Evolutionary conservation across 345 rosid species (phyloP).

Genomic region (Capsella bursapastoris): DNA sequence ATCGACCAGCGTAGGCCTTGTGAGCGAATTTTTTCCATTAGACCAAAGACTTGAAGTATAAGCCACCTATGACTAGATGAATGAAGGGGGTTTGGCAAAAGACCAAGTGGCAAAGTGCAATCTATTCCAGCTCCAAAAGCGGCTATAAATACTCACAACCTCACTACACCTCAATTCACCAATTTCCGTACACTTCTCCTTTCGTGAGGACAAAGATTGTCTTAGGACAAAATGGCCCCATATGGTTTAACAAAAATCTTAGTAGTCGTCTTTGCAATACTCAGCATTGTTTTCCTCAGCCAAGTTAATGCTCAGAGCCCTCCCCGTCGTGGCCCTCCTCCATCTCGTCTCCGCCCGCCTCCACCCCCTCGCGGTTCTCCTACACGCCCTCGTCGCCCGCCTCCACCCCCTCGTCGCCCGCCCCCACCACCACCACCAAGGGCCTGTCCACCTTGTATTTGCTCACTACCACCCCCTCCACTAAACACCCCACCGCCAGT

Average conservation of each 20-base stretch:
- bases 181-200: neutral
- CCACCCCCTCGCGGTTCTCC: neutral
- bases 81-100: conserved; percentile 12
- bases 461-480: neutral
- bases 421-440: neutral
- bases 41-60: conserved; percentile 1
- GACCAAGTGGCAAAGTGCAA: neutral
- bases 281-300: conserved; percentile 15
- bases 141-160: conserved; percentile 14
- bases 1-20: neutral
- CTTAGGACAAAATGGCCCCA: conserved; percentile 14
- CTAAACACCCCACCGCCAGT: neutral
- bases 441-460: conserved; percentile 13
- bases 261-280: conserved; percentile 5
- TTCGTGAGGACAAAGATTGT: conserved; percentile 3
- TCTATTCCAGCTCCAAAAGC: conserved; percentile 8
- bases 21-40: neutral
- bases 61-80: neutral
- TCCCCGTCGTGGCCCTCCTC: neutral
- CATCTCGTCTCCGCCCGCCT: neutral
- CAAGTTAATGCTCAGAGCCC: neutral
- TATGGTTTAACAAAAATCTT: neutral
- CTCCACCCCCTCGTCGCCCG: neutral
- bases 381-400: neutral
- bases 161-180: conserved; percentile 8